These are phyloP conservation scores for Trypethelium eluteriae DNA, from an alignment of 495 filamentous ascomycete species.

Conservation along the genomic window DNA sequence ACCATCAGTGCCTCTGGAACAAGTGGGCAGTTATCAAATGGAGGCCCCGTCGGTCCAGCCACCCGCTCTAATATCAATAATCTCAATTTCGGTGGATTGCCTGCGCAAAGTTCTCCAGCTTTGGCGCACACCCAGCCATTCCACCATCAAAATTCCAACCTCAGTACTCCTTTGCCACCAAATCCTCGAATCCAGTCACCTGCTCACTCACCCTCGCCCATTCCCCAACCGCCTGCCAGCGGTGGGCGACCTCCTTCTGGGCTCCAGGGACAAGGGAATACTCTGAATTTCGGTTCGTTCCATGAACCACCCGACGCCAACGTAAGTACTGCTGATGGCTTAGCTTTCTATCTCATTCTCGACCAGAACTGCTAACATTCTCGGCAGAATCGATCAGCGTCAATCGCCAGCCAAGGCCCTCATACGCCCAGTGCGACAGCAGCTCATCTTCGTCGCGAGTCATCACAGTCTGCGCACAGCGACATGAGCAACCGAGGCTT, in stretches of 20 bases:
- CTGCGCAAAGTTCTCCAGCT: conserved; percentile 59
- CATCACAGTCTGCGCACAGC: conserved; percentile 69
- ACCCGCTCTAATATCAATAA: conserved; percentile 54
- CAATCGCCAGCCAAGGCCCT: conserved; percentile 42
- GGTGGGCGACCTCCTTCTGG: conserved; percentile 74
- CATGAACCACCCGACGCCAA: conserved; percentile 50
- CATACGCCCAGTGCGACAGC: conserved; percentile 55
- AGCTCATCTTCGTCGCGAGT: conserved; percentile 72
- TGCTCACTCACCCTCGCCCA: conserved; percentile 75
- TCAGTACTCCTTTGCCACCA: conserved; percentile 48
- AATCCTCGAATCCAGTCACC: conserved; percentile 51
- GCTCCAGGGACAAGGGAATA: conserved; percentile 54
- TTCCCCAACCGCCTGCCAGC: conserved; percentile 76
- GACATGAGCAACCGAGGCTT: conserved; percentile 60
- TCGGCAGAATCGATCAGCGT: conserved; percentile 51
- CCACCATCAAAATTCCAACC: conserved; percentile 37
- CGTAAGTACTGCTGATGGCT: conserved; percentile 47
- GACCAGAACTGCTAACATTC: conserved; percentile 34
- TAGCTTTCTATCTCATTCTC: not conserved
- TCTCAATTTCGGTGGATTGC: conserved; percentile 67
- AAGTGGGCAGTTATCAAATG: conserved; percentile 67
- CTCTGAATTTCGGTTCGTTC: conserved; percentile 74
- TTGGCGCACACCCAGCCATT: conserved; percentile 53
- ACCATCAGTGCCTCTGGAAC: conserved; percentile 76
- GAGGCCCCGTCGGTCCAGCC: conserved; percentile 53